Evolutionary conservation across 176 grass and related monocot genomes (phyloP), one percentile per base, ranked within the genome.

Genomic region (Chrysopogon serrulatus): DNA sequence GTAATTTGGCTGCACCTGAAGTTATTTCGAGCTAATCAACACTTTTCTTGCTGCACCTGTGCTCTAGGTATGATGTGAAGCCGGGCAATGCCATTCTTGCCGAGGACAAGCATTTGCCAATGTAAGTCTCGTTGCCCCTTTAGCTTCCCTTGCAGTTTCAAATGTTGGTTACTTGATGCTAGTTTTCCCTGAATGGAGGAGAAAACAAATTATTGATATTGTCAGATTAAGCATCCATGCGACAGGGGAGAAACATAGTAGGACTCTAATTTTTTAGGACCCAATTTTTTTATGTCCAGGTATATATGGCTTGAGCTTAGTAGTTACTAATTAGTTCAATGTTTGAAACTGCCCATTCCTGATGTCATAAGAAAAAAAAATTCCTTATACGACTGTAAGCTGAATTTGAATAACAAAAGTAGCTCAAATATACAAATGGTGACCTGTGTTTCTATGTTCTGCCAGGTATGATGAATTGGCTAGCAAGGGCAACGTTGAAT

Each of bases 381-480:
- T 10, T 74, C 21, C 48, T 61, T 26, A 9, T 26, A 72, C 73
- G 33, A 44, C 14, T 73, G 44, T 70, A 36, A 64, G 35, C 0
- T 48, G 41, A 59, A 59, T 26, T 59, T 12, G 51, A 54, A 54
- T 54, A n/a, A 53, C 51, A 54, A 54, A 54, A 54, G 53, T 15
- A 26, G 13, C 56, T 73, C 18, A 61, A 71, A 70, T 57, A 57
- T 16, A n/a, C 36, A 53, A 81, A 54, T 6, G 19, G 3, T 43
- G 6, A 35, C n/a, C 19, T 51, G 12, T 35, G 21, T 68, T 68
- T 79, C 1, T 79, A 4, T 47, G 17, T 77, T 51, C 34, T 70
- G 31, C 41, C 28, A 96, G 90, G 90, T 93, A 93, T 26, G 74
- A 93, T 89, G 94, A 96, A 80, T 82, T 96, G 84, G 80, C 94